Evolutionary conservation across 1,139 yeast genomes (phyloP).

Genomic region (Groenewaldozyma sp.): DNA sequence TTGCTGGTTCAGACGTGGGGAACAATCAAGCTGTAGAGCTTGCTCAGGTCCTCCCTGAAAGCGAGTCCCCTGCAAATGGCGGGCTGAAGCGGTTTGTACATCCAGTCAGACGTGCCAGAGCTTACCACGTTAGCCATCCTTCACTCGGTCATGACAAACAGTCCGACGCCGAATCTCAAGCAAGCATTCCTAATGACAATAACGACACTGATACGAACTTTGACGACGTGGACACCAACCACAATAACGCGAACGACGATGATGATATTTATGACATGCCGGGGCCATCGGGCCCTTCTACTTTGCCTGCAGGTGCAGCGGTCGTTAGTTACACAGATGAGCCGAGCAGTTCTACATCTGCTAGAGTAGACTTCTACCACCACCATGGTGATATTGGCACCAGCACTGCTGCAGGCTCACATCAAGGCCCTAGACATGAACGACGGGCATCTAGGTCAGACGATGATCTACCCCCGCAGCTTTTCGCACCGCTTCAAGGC

Average conservation of each 20-base stretch:
- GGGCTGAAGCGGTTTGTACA: no score
- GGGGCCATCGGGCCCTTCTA: neutral
- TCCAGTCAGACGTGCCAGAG: constrained; percentile 3
- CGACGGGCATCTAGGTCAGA: no score
- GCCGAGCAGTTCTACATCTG: neutral
- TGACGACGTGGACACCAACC: no score
- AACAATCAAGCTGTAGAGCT: no score
- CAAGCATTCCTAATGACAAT: no score
- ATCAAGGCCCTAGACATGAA: no score
- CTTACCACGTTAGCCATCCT: no score
- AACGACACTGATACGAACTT: neutral
- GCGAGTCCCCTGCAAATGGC: no score
- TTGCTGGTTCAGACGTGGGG: no score
- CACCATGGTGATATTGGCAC: neutral
- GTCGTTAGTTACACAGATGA: neutral
- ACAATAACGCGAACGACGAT: constrained; percentile 9
- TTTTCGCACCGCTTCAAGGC: constrained; percentile 20
- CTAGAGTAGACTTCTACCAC: neutral
- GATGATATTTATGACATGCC: constrained; percentile 10
- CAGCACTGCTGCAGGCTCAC: neutral
- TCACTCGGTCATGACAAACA: no score
- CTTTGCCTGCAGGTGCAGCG: neutral
- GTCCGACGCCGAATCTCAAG: no score
- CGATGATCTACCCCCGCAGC: constrained; percentile 10
- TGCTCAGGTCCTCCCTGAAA: no score